These are phyloP conservation scores for Multifurca ochricompacta DNA, from an alignment of 768 basidiomycete genomes.

Conservation along the genomic window DNA sequence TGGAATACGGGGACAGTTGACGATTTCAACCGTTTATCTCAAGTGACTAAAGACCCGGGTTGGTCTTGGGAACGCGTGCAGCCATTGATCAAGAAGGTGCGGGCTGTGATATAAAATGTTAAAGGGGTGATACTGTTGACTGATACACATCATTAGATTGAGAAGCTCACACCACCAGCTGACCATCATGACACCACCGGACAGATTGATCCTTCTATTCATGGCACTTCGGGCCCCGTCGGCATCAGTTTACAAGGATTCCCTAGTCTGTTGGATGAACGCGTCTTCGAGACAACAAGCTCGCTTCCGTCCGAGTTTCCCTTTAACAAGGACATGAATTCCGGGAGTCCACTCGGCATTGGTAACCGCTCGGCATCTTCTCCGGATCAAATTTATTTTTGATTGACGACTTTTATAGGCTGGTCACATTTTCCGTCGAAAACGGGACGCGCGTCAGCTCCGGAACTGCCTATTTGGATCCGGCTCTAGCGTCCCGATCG, in stretches of 20 bases:
- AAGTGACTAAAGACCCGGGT: slow-evolving; percentile 11
- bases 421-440: neutral
- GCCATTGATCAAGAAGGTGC: slow-evolving; percentile 6
- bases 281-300: slow-evolving; percentile 32
- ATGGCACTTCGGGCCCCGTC: slow-evolving; percentile 31
- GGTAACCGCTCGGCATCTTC: slow-evolving; percentile 24
- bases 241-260: slow-evolving; percentile 18
- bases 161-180: slow-evolving; percentile 32
- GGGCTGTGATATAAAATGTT: neutral
- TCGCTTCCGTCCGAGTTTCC: slow-evolving; percentile 33
- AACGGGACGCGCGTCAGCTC: slow-evolving; percentile 10
- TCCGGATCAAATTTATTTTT: neutral
- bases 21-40: slow-evolving; percentile 19
- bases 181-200: slow-evolving; percentile 34
- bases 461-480: slow-evolving; percentile 4
- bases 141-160: slow-evolving; percentile 25
- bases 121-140: neutral
- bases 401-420: neutral
- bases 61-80: slow-evolving; percentile 12
- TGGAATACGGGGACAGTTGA: slow-evolving; percentile 21
- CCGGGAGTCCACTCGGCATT: slow-evolving; percentile 35
- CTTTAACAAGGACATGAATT: slow-evolving; percentile 37
- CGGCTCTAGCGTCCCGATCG: neutral
- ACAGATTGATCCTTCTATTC: slow-evolving; percentile 32
- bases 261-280: slow-evolving; percentile 23